A percentile compares a stretch with the other conserved stretches of the same genome.
Evolutionary conservation across 805 yeast genomes (phyloP).

Genomic region (Ogataea trehalophila): DNA sequence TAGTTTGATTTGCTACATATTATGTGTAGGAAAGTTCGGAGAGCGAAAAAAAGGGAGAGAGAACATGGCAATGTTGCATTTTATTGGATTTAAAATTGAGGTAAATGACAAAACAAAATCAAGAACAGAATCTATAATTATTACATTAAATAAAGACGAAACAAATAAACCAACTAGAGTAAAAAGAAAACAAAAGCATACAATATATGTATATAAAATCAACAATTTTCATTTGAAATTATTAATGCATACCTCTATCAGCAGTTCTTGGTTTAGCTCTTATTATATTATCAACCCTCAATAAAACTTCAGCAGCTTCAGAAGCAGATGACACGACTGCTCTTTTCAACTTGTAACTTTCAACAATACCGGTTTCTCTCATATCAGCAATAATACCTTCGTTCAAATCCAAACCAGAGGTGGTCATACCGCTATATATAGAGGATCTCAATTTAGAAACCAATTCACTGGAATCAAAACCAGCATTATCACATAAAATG

Average conservation of each 20-base stretch:
- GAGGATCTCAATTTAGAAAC: constrained; percentile 87
- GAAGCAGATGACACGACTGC: constrained; percentile 94
- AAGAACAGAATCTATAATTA: too few species aligned
- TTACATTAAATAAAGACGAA: too few species aligned
- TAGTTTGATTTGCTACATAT: too few species aligned
- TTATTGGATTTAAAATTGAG: too few species aligned
- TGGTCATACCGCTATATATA: constrained; percentile 85
- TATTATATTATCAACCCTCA: constrained; percentile 94
- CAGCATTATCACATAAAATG: constrained; percentile 95
- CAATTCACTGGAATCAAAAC: constrained; percentile 88
- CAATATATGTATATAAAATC: too few species aligned
- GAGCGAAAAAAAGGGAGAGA: too few species aligned
- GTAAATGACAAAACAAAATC: too few species aligned
- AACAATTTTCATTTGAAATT: too few species aligned
- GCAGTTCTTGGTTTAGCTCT: constrained; percentile 98
- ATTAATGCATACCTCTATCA: constrained; percentile 50
- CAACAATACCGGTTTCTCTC: constrained; percentile 91
- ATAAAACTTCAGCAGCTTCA: constrained; percentile 95
- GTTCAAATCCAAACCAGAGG: constrained; percentile 86
- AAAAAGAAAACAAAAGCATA: too few species aligned
- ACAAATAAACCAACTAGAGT: too few species aligned
- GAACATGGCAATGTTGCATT: too few species aligned
- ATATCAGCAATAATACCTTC: constrained; percentile 86
- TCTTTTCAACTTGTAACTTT: constrained; percentile 83
- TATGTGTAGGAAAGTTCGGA: too few species aligned